Evolutionary conservation across 2,329 filamentous ascomycete genomes (phyloP).

Genomic region (Microcera coccophila): DNA sequence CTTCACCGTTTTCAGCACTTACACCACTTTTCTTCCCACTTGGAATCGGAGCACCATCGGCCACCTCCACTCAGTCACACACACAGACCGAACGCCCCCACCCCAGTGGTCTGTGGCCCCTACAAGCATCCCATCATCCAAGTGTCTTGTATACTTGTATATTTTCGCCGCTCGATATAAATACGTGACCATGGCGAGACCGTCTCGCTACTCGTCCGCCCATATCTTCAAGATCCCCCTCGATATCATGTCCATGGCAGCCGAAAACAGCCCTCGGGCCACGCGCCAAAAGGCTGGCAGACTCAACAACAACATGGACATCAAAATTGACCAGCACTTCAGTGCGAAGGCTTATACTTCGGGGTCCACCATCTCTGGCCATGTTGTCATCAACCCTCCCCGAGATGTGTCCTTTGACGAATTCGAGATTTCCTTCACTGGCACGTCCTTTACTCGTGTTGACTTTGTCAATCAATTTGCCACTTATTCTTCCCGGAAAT

Average conservation of each 20-base stretch:
- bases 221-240: constrained; percentile 15
- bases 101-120: too few relatives aligned
- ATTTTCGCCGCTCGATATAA: constrained; percentile 15
- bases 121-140: too few relatives aligned
- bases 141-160: constrained; percentile 13
- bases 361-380: constrained; percentile 48
- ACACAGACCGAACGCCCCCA: constrained; percentile 18
- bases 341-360: constrained; percentile 54
- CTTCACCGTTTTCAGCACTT: constrained; percentile 5
- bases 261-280: constrained; percentile 23
- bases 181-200: constrained; percentile 21
- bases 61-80: constrained; percentile 10
- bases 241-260: constrained; percentile 22
- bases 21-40: constrained; percentile 12
- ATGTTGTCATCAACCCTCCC: constrained; percentile 43
- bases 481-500: constrained; percentile 47
- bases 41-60: constrained; percentile 18
- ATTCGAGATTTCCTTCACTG: constrained; percentile 52
- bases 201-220: constrained; percentile 9
- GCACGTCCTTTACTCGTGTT: constrained; percentile 47
- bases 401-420: constrained; percentile 48
- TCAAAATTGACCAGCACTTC: constrained; percentile 53
- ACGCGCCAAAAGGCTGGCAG: constrained; percentile 18
- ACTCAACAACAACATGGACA: constrained; percentile 39
- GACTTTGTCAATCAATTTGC: constrained; percentile 49